phyloP scores from a whole-genome alignment of 2,329 filamentous ascomycete genomes.

The Aspergillus sclerotialis region DNA sequence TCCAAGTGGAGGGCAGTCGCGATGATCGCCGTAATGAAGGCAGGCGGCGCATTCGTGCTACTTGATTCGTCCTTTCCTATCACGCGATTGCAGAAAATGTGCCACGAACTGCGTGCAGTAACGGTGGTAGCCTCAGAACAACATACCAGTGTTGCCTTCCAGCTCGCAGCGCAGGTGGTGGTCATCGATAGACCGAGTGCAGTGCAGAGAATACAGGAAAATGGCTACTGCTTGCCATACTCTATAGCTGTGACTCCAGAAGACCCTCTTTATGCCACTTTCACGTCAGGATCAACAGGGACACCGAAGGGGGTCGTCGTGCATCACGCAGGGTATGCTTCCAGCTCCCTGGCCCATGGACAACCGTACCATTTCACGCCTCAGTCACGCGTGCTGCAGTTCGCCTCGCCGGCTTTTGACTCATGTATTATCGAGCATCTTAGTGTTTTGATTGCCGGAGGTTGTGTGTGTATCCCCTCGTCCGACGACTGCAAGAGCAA shows the following conservation, averaged over 20 bases:
- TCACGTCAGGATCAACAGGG: constrained; percentile 46
- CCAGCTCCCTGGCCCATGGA: constrained; percentile 42
- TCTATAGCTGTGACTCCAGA: not conserved
- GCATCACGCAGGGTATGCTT: constrained; percentile 49
- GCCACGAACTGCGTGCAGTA: constrained; percentile 1
- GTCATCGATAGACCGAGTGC: no score
- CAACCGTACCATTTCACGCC: constrained; percentile 39
- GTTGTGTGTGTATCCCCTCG: constrained; percentile 40
- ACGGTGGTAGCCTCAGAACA: constrained; percentile 7
- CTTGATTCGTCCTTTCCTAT: constrained; percentile 6
- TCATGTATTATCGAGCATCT: constrained; percentile 32
- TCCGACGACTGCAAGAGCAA: constrained; percentile 38
- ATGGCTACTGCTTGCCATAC: not conserved
- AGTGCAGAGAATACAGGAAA: not conserved
- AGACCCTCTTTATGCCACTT: constrained; percentile 42
- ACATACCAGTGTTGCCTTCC: not conserved
- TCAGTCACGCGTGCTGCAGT: constrained; percentile 30
- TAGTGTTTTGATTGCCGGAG: constrained; percentile 30
- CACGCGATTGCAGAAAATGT: constrained; percentile 8
- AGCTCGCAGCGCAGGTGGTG: not conserved
- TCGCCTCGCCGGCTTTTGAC: constrained; percentile 41
- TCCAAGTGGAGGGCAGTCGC: constrained; percentile 3
- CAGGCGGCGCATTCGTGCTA: constrained; percentile 8
- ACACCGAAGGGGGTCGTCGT: constrained; percentile 52
- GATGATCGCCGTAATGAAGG: constrained; percentile 7